Evolutionary conservation across 495 filamentous ascomycete genomes (phyloP).

Genomic region (Aspergillus heteromorphus): DNA sequence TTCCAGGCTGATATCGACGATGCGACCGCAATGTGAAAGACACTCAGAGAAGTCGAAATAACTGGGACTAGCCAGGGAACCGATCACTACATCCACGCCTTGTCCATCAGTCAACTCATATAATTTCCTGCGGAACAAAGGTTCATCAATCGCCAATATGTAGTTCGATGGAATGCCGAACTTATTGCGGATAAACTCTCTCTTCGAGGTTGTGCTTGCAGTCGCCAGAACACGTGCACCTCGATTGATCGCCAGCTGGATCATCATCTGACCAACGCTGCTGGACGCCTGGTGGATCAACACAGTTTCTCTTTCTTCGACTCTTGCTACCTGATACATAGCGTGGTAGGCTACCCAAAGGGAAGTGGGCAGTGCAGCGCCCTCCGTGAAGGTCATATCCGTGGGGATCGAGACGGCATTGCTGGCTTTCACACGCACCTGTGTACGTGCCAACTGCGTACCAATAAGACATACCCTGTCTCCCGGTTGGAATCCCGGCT

Average conservation of each 20-base stretch:
- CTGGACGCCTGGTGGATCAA: not conserved
- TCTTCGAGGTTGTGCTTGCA: not conserved
- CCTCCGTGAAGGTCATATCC: not conserved
- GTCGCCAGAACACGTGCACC: not conserved
- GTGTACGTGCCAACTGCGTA: not conserved
- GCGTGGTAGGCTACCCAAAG: not conserved
- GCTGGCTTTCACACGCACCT: not conserved
- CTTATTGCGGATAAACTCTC: not conserved
- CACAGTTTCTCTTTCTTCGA: not conserved
- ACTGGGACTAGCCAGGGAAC: not conserved
- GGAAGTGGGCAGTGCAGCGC: not conserved
- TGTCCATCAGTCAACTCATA: not conserved
- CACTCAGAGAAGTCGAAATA: not conserved
- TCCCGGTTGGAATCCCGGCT: not conserved
- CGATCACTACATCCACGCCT: not conserved
- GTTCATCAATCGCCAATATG: not conserved
- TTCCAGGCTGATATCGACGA: not conserved
- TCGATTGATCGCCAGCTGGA: not conserved
- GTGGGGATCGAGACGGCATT: not conserved
- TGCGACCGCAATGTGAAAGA: not conserved
- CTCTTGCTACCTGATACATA: not conserved
- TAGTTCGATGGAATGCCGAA: not conserved
- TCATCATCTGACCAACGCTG: not conserved
- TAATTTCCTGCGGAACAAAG: not conserved
- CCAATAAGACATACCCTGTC: not conserved